Evolutionary conservation across 768 basidiomycete species (phyloP).

Genomic region (Russula foetens): DNA sequence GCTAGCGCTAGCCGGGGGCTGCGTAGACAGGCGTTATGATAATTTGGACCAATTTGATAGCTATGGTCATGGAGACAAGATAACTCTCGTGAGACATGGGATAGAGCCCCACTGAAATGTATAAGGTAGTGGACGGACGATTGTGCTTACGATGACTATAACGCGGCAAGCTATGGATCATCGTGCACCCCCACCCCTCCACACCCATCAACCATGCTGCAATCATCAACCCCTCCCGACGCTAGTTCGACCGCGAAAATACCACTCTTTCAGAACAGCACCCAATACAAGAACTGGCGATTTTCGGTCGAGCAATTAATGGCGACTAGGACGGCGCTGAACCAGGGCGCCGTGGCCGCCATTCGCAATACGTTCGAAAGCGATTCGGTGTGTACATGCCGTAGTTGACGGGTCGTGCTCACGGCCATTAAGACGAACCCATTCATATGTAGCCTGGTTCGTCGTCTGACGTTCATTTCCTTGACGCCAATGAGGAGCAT

Average conservation of each 20-base stretch:
- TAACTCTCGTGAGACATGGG: too few relatives aligned
- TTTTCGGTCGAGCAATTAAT: conserved; percentile 65
- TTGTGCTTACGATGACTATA: too few relatives aligned
- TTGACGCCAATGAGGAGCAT: conserved; percentile 76
- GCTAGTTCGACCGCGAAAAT: conserved; percentile 23
- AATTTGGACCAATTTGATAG: too few relatives aligned
- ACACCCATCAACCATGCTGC: not conserved
- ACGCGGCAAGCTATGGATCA: too few relatives aligned
- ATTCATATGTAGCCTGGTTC: conserved; percentile 53
- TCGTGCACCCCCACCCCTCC: not conserved
- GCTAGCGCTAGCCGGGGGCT: too few relatives aligned
- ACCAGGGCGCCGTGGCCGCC: conserved; percentile 63
- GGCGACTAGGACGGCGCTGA: conserved; percentile 56
- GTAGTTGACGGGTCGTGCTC: not conserved
- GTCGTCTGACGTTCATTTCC: conserved; percentile 62
- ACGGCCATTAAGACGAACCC: not conserved
- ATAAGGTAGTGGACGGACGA: too few relatives aligned
- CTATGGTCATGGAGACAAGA: too few relatives aligned
- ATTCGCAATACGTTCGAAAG: conserved; percentile 73
- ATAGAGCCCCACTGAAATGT: too few relatives aligned
- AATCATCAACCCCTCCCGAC: conserved; percentile 4
- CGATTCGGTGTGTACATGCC: conserved; percentile 51
- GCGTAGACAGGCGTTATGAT: too few relatives aligned
- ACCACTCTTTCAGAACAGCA: conserved; percentile 67
- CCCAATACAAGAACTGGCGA: conserved; percentile 84